A percentile compares a stretch with the other conserved stretches of the same genome.
Evolutionary conservation across 192 early-diverging fungal genomes (phyloP).

Genomic region (Gamsiella multidivaricata): DNA sequence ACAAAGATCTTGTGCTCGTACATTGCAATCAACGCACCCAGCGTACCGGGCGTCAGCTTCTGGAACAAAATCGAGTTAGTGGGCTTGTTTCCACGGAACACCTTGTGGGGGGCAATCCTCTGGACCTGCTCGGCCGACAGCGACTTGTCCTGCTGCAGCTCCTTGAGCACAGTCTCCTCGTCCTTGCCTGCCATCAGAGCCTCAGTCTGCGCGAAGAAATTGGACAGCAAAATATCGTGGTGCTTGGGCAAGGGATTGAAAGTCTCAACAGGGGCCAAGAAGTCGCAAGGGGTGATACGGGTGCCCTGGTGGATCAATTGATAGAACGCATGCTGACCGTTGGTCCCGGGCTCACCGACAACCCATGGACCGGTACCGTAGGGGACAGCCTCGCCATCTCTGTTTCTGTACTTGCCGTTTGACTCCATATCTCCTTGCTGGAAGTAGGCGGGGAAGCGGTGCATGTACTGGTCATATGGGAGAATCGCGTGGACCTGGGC

Average conservation of each 20-base stretch:
- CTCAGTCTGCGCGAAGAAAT: slow-evolving; percentile 99
- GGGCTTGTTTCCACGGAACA: slow-evolving; percentile 97
- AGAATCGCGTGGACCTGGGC: slow-evolving; percentile 94
- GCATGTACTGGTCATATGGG: slow-evolving; percentile 99
- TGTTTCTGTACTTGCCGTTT: slow-evolving; percentile 95
- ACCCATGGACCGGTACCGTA: slow-evolving; percentile 97
- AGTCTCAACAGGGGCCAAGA: slow-evolving; percentile 93
- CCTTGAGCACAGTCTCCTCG: slow-evolving; percentile 80
- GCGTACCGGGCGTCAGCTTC: slow-evolving; percentile 88
- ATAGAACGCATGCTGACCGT: slow-evolving; percentile 99
- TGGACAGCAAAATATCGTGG: slow-evolving; percentile 97
- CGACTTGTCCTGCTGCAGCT: slow-evolving; percentile 77
- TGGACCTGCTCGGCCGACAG: slow-evolving; percentile 63
- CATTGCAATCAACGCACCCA: slow-evolving; percentile 94
- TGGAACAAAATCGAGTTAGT: slow-evolving; percentile 97
- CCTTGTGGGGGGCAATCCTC: slow-evolving; percentile 89
- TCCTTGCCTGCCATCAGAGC: slow-evolving; percentile 96
- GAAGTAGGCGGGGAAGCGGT: slow-evolving; percentile 98
- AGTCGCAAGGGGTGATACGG: slow-evolving; percentile 95
- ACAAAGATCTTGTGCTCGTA: slow-evolving; percentile 99
- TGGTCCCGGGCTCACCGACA: slow-evolving; percentile 99
- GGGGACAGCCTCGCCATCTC: slow-evolving; percentile 81
- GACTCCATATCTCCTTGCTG: slow-evolving; percentile 99
- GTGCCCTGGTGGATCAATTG: slow-evolving; percentile 99
- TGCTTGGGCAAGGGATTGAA: slow-evolving; percentile 93